Base-by-base conservation (phyloP, 2,329 filamentous ascomycete genomes). In the Lachnellula arida region DNA sequence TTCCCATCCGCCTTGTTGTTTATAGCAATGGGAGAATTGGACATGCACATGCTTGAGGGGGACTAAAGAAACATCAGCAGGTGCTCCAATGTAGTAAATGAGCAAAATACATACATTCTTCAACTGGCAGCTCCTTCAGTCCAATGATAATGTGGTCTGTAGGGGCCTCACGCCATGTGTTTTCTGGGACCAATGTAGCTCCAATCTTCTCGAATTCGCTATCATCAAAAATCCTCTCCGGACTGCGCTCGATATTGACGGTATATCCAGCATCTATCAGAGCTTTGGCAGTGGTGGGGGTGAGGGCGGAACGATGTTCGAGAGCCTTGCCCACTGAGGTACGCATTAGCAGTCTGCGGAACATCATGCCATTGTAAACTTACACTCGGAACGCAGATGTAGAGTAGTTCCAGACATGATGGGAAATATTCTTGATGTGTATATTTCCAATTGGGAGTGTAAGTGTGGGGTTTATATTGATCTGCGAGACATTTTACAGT, bases 1-100 rank as follows among this genome's bases (percentile, higher is more conserved):
- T 56, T 89, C 83, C 89, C 90, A 96, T 28, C 87, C 87, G 28
- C 75, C 82, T 74, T 94, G 90, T 63, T 81, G 75, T 79, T 91
- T 91, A 76, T 86, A 90, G 74, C 84, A 87, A 70, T 91, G 86
- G 39, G 82, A 82, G 67, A 91, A 91, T 65, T 86, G 81, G 62
- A 89, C 79, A 68, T 88, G 84, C 22, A 82, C 83, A 70, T 93
- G 88, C 75, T 87, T 82, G 52, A 91, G 80, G 43, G 87, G 85
- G 67, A 84, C 75, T 70, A 25, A 32, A n/a, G 37, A 17, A 34
- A 47, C 9, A 56, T 57, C 54, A 62, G 56, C 7, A 42, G 51
- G 5, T 25, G 22, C 35, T 53, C 25, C 9, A 49, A 32, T 51
- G 14, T 28, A 39, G 25, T 25, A 44, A 56, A 58, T 57, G 34